Evolutionary conservation across 192 early-diverging fungal genomes (phyloP).

Genomic region (Dissophora ornata): DNA sequence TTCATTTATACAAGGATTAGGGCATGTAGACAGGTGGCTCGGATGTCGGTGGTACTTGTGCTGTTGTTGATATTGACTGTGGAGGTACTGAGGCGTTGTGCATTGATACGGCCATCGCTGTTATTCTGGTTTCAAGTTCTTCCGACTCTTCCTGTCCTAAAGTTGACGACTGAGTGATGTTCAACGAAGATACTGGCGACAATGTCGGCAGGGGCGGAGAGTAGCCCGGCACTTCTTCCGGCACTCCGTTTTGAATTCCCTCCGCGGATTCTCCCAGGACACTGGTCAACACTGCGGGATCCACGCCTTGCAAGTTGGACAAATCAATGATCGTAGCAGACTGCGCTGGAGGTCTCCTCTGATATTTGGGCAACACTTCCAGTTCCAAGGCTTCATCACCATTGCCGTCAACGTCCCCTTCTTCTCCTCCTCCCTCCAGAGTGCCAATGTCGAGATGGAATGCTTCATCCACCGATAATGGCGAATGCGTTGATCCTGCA

Average conservation of each 20-base stretch:
- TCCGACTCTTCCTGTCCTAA: neutral
- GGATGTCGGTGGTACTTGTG: neutral
- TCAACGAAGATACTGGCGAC: neutral
- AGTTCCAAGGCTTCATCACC: slow-evolving; percentile 11
- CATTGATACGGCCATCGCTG: too few species aligned
- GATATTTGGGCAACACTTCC: slow-evolving; percentile 28
- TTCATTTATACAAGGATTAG: neutral
- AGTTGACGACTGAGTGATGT: neutral
- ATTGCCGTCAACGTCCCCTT: too few species aligned
- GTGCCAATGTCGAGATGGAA: slow-evolving; percentile 1
- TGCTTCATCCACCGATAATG: neutral
- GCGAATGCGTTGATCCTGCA: neutral
- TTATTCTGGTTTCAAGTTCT: too few species aligned
- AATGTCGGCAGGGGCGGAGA: neutral
- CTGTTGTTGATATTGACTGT: neutral
- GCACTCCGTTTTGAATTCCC: too few species aligned
- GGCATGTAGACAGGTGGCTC: slow-evolving; percentile 26
- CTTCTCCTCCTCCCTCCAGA: too few species aligned
- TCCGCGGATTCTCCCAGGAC: slow-evolving; percentile 4
- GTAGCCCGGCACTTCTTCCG: slow-evolving; percentile 9
- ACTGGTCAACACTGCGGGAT: slow-evolving; percentile 22
- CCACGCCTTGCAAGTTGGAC: slow-evolving; percentile 17
- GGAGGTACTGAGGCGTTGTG: neutral
- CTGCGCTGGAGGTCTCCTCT: slow-evolving; percentile 19
- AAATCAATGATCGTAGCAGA: slow-evolving; percentile 28